Base-by-base conservation (phyloP, 768 basidiomycete genomes). In the Lactifluus pinguis region DNA sequence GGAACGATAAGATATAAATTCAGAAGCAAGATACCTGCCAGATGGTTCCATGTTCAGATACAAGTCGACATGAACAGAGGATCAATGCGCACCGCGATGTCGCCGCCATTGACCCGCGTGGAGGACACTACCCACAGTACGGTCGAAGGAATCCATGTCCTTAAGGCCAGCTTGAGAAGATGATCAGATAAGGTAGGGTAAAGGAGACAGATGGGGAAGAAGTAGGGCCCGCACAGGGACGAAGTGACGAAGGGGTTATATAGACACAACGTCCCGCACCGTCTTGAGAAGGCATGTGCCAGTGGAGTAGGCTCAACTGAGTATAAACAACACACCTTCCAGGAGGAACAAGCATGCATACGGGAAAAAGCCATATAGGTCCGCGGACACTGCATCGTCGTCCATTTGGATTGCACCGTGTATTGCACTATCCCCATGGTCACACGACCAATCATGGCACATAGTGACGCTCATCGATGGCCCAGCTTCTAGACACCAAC, bases 1-100 rank as follows among this genome's bases (percentile, higher is more conserved):
- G 86, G 83, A 15, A 87, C 73, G 15, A 83, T 57, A 36, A 87
- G 74, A 65, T 78, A 82, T 6, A 86, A 59, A 69, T 86, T 86
- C 42, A 86, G 71, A 52, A 77, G 57, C 32, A 85, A 71, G 49
- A 86, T 79, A 30, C 84, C 85, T 85, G 54, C 25, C 38, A 15
- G 30, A 57, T 6, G 25, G 44, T n/a, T 9, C 17, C 14, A 11
- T 9, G 55, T 55, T 54, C 51, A 32, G 50, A 47, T 8, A 32
- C 13, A 21, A 21, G 34, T 44, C 17, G 5, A 10, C 30, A 36
- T n/a, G 21, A 49, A 7, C 29, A 19, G 42, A 19, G 42, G 10
- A 48, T 50, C 29, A 15, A 41, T 15, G 62, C 76, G 47, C 66
- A 83, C 84, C 83, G 61, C 76, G 75, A 71, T 85, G 83, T 57